Base-by-base conservation (phyloP, 2,329 filamentous ascomycete species). In the Penicillium sp. region DNA sequence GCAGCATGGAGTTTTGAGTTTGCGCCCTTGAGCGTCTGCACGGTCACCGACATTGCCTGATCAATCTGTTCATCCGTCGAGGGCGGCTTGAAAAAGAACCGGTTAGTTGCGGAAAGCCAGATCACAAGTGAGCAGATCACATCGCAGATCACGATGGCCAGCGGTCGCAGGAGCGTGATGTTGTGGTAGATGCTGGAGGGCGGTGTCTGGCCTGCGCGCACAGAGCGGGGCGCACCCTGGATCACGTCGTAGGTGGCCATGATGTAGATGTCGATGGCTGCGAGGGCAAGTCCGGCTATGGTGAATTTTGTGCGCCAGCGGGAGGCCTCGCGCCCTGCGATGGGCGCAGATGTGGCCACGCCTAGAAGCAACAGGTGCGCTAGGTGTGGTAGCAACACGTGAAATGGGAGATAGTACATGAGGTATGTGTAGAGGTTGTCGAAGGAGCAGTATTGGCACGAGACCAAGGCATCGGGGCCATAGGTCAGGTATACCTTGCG, bases 401-500 rank as follows among this genome's bases (percentile, higher is more conserved):
- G 80, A 56, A 71, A 69, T 0, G 93, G 89, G 0, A 95, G 75
- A 14, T 89, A 87, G 75, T 96, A 97, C 71, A 89, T 83, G 47
- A 96, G 81, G 77, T 92, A 97, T 40, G 83, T 85, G 37, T 78
- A 79, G 5, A 85, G 81, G 46, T 89, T 85, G 56, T 89, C 86
- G n/a, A 84, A 76, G 49, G 78, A 80, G 81, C 92, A 97, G 77
- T 96, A 96, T n/a, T 85, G 82, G 72, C 92, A 97, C 56, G 85
- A 80, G 22, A 86, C 79, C 37, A 97, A 72, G 9, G 87, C 85
- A 34, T 84, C 80, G 0, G 92, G 90, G 2, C 94, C 94, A 74
- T 86, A 95, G 57, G 89, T 86, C 50, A 95, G 81, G 76, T 97
- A 97, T 8, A 96, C 79, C 57, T 94, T 82, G 52, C 90, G 83